Evolutionary conservation across 441 rosid genomes (phyloP), one percentile per base, ranked within the genome.

Genomic region (Macaranga tanarius): DNA sequence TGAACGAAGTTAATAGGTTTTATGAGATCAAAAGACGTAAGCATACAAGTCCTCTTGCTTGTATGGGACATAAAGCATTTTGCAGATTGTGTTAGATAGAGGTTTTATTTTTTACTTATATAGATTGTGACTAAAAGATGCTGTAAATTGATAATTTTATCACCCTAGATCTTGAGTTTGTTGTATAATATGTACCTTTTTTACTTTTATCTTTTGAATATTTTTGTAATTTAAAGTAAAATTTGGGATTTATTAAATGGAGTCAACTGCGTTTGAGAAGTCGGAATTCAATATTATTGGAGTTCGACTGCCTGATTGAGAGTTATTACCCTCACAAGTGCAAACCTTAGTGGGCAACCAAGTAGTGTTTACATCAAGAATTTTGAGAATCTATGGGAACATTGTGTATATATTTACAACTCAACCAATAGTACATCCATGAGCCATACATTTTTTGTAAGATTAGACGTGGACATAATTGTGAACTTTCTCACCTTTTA

Each of bases 261-360:
- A 90, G 52, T 90, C 86, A 15, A 92, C 97, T 72, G 84, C 82
- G 61, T 93, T 95, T 13, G 93, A 91, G 77, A 91, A 90, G 84
- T 90, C 89, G 0, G 98, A 93, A n/a, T n/a, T n/a, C n/a, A n/a
- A n/a, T n/a, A n/a, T n/a, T n/a, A n/a, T n/a, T n/a, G n/a, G n/a
- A n/a, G n/a, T n/a, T n/a, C n/a, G n/a, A n/a, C n/a, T n/a, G n/a
- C n/a, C 99, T n/a, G 90, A 91, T 72, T 86, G 80, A 85, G 91
- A 73, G 99, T 93, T 13, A 71, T 95, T 75, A 98, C 98, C 19
- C 92, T 95, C 63, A 92, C 97, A 56, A 92, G 99, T 73, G 99
- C 98, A 45, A 95, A 92, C 82, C 84, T 87, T n/a, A 95, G 97
- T 60, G 96, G 98, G 60, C 89, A 86, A 73, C 84, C 93, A 59